Percentiles rank a stretch among this genome's conserved stretches.
These are phyloP conservation scores for Citrus mangshanensis DNA, from an alignment of 345 rosid genomes.

Conservation along the genomic window DNA sequence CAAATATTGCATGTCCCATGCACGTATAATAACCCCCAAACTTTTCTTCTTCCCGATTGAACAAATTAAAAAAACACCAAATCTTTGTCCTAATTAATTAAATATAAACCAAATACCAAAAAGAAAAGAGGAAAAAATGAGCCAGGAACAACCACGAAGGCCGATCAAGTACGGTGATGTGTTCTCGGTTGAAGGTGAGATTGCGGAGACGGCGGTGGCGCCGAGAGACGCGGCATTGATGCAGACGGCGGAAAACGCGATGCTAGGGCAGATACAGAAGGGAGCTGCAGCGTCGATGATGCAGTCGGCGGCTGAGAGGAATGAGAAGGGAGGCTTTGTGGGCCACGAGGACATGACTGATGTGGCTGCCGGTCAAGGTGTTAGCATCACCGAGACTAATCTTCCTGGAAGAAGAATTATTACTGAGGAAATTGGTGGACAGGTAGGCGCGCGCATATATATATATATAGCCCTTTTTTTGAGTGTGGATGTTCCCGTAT, in stretches of 20 bases:
- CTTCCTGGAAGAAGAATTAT: constrained; percentile 21
- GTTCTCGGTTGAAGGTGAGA: constrained; percentile 28
- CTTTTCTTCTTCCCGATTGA: background rate
- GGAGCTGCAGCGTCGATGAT: constrained; percentile 19
- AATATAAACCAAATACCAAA: no score
- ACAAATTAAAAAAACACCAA: background rate
- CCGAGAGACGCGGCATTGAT: constrained; percentile 28
- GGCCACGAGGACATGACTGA: constrained; percentile 12
- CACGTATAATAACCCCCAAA: constrained; percentile 1
- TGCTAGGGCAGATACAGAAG: constrained; percentile 23
- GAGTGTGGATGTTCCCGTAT: no score
- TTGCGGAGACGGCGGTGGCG: constrained; percentile 28
- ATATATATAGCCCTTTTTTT: no score
- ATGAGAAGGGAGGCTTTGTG: constrained; percentile 32
- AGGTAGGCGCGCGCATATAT: background rate
- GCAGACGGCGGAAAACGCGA: constrained; percentile 30
- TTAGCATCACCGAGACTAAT: constrained; percentile 19
- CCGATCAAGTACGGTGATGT: constrained; percentile 32
- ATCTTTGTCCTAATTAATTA: background rate
- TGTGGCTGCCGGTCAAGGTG: background rate
- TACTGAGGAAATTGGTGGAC: constrained; percentile 26
- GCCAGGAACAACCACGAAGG: constrained; percentile 32
- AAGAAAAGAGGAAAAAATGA: constrained; percentile 22
- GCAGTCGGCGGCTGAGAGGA: constrained; percentile 24
- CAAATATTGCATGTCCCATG: constrained; percentile 18